phyloP scores from a whole-genome alignment of 2,329 filamentous ascomycete species.

The Stagonosporopsis tanaceti region DNA sequence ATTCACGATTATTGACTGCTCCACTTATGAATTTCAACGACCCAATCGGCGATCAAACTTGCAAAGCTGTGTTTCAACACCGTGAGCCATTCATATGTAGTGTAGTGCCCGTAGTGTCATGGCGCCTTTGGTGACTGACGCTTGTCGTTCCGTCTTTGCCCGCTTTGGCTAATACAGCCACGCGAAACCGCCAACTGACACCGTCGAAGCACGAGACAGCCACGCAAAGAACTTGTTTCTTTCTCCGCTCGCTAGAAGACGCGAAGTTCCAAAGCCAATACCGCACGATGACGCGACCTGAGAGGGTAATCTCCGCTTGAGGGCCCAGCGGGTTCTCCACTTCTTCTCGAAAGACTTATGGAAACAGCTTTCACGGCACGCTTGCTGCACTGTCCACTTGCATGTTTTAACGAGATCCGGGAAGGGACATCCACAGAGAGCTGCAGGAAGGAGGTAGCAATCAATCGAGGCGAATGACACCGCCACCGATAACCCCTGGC shows the following conservation, averaged over 20 bases:
- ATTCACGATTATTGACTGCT: not conserved
- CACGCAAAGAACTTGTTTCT: not conserved
- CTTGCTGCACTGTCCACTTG: not conserved
- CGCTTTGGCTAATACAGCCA: slow-evolving; percentile 15
- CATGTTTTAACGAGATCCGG: not conserved
- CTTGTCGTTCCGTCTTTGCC: not conserved
- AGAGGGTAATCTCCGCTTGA: not conserved
- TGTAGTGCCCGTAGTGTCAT: not conserved
- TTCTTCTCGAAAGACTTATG: slow-evolving; percentile 13
- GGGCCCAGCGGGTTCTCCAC: slow-evolving; percentile 8
- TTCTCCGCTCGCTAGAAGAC: slow-evolving; percentile 14
- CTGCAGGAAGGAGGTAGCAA: not conserved
- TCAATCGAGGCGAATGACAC: not conserved
- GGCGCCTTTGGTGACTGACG: not conserved
- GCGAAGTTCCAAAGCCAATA: slow-evolving; percentile 5
- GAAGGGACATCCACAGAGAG: no score
- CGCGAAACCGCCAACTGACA: slow-evolving; percentile 12
- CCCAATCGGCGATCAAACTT: not conserved
- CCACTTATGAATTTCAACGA: not conserved
- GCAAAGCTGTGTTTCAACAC: not conserved
- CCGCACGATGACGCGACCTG: slow-evolving; percentile 12
- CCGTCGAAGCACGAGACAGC: slow-evolving; percentile 17
- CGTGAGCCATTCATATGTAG: not conserved
- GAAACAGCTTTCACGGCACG: not conserved
- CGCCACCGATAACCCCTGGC: not conserved